Base-by-base conservation (phyloP, 164 flowering plant species). In the Vitis rupestris region DNA sequence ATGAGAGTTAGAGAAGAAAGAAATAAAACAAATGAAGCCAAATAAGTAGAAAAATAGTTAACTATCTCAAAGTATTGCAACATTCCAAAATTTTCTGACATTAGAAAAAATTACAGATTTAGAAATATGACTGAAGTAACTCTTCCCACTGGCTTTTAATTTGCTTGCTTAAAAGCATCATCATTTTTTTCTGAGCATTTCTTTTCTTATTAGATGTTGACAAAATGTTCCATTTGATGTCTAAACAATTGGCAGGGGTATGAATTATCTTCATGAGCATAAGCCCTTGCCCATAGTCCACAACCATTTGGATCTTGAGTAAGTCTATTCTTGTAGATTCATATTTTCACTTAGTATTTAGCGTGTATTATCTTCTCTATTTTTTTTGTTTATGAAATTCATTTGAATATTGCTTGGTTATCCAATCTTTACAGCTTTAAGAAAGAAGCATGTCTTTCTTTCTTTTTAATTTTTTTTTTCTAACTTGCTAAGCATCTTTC, bases 221-320 rank as follows among this genome's bases (percentile, higher is more conserved):
- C n/a, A 51, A 27, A 29, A 16, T 31, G 16, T 9, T 16, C 23
- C 15, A 9, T 59, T 37, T 48, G 19, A 30, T 17, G 48, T 53
- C 6, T 14, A 50, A 29, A 37, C 19, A 6, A 63, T 64, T 73
- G 64, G 23, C 84, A 85, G 91, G 82, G 91, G 91, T 75, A 84
- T 87, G 89, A 85, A 85, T 70, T 87, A 85, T 71, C 89, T 87
- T 59, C 89, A 85, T 65, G 67, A 80, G 80, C 88, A 87, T 77
- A 82, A 85, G 64, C 86, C 89, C 8, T 65, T 62, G n/a, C 84
- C 88, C 8, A 84, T 87, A 65, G 85, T 84, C 56, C 91, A 87
- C 66, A 84, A 87, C 62, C 66, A 81, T 72, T 78, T 87, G 77
- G 61, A 76, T 64, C 70, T 84, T 3, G 72, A 74, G 91, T 81